Conservation (phyloP, 2,329 filamentous ascomycete genomes). For the Fusarium miscanthi region DNA sequence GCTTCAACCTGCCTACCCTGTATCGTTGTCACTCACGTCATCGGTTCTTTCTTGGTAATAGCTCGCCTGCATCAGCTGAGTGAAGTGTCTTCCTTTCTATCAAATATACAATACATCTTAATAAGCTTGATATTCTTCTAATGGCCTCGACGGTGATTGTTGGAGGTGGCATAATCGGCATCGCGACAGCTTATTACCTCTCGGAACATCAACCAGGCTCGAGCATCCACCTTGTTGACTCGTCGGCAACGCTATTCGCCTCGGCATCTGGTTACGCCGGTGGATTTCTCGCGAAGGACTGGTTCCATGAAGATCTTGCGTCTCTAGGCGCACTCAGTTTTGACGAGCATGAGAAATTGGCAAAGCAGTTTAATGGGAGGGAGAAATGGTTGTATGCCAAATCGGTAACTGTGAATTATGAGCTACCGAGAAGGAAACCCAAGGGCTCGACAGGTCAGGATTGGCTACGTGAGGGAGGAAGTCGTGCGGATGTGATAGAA, state of each 20-base stretch:
- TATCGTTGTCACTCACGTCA: constrained; percentile 33
- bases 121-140: neutral
- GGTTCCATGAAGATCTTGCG: constrained; percentile 70
- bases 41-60: constrained; percentile 25
- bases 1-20: constrained; percentile 29
- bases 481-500: constrained; percentile 64
- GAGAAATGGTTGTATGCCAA: constrained; percentile 62
- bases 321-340: constrained; percentile 75
- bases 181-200: constrained; percentile 79
- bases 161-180: constrained; percentile 76
- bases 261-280: constrained; percentile 80
- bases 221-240: constrained; percentile 61
- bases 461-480: constrained; percentile 74
- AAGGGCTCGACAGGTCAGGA: constrained; percentile 64
- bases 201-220: constrained; percentile 58
- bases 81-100: neutral
- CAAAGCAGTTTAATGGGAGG: constrained; percentile 66
- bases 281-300: constrained; percentile 79
- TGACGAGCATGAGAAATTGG: constrained; percentile 72
- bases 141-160: constrained; percentile 71
- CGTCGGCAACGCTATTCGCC: constrained; percentile 68
- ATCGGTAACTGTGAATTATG: constrained; percentile 69
- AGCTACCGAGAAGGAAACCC: constrained; percentile 50
- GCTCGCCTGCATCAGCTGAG: constrained; percentile 5
- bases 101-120: neutral